These are phyloP conservation scores for Eucalyptus sp. DNA, from an alignment of 345 rosid genomes.

Conservation along the genomic window DNA sequence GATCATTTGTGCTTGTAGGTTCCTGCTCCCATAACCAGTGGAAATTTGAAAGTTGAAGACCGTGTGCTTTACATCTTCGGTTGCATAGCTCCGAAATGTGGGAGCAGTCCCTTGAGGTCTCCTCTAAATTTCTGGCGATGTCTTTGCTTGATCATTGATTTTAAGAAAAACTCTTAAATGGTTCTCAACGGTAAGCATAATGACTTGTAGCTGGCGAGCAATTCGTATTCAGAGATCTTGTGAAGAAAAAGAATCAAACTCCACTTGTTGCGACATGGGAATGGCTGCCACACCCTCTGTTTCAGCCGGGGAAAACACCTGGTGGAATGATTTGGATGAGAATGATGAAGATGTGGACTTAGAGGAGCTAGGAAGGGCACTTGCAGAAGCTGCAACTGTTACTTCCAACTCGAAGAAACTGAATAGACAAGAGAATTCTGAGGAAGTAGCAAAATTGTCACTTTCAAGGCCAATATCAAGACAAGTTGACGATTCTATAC, in stretches of 20 bases:
- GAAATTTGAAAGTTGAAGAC: slow-evolving; percentile 32
- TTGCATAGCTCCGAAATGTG: slow-evolving; percentile 50
- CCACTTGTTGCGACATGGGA: neutral
- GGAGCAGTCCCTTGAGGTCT: slow-evolving; percentile 50
- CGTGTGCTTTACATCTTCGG: slow-evolving; percentile 62
- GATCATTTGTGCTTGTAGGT: slow-evolving; percentile 16
- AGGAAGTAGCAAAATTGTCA: slow-evolving; percentile 10
- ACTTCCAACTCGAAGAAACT: slow-evolving; percentile 37
- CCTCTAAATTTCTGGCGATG: neutral
- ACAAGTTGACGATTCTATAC: neutral
- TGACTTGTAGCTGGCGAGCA: slow-evolving; percentile 66
- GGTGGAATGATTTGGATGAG: slow-evolving; percentile 34
- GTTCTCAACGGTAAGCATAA: neutral
- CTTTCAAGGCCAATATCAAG: slow-evolving; percentile 3
- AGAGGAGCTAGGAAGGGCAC: slow-evolving; percentile 50
- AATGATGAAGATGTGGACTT: slow-evolving; percentile 59
- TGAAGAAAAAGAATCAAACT: slow-evolving; percentile 2
- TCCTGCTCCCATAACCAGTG: slow-evolving; percentile 58
- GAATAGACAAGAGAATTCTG: slow-evolving; percentile 2
- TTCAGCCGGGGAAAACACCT: slow-evolving; percentile 28
- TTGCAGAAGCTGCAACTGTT: slow-evolving; percentile 39
- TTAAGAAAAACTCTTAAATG: neutral
- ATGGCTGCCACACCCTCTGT: slow-evolving; percentile 6
- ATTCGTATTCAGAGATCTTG: slow-evolving; percentile 50
- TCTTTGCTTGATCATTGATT: neutral